Conservation (phyloP, 2,329 filamentous ascomycete species). For the Talaromyces albobiverticillius region DNA sequence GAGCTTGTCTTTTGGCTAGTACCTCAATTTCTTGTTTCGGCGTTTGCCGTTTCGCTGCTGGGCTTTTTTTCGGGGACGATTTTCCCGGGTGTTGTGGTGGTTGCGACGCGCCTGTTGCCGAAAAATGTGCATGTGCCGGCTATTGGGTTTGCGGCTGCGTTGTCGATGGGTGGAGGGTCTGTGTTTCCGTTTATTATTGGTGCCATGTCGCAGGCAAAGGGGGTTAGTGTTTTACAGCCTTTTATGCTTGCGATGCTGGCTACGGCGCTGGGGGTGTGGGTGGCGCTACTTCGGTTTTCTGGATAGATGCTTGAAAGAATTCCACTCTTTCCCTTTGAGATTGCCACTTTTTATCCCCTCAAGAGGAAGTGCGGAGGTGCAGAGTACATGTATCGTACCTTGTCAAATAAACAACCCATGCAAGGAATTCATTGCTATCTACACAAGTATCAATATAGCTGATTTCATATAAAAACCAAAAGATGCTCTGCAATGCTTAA, state of each 20-base stretch:
- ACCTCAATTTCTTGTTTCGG: conserved; percentile 65
- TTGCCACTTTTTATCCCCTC: no score
- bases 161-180: conserved; percentile 68
- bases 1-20: conserved; percentile 74
- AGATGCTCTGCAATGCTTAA: no score
- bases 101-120: conserved; percentile 67
- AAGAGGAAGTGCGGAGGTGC: no score
- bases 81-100: conserved; percentile 68
- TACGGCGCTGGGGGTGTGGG: neutral
- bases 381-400: no score
- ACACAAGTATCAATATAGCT: no score
- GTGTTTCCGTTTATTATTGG: conserved; percentile 65
- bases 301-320: no score
- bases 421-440: no score
- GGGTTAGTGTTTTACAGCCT: conserved; percentile 58
- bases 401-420: no score
- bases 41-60: conserved; percentile 62
- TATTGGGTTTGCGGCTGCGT: conserved; percentile 70
- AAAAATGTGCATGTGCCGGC: conserved; percentile 66
- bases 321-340: no score
- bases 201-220: conserved; percentile 60
- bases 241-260: conserved; percentile 50
- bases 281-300: no score
- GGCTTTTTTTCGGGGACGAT: conserved; percentile 73
- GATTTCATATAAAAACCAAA: no score